Base-by-base conservation (phyloP, 176 grass and related monocot genomes). In the Carex parvula region DNA sequence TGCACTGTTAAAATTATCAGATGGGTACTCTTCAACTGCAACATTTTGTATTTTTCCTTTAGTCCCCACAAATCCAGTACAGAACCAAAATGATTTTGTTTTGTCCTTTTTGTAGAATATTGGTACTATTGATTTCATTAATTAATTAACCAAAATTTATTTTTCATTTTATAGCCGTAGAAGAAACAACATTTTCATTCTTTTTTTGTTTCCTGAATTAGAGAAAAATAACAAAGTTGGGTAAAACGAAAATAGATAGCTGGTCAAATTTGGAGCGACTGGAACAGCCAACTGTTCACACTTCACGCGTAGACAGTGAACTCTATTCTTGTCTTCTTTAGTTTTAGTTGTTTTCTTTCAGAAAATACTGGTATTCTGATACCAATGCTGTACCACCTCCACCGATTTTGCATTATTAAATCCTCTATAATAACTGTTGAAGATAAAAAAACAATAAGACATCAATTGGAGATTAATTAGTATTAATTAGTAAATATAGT, bases 1-100 rank as follows among this genome's bases (percentile, higher is more conserved):
- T 63, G 26, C 57, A 8, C 72, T n/a, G n/a, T n/a, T 42, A 14
- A 83, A 83, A 83, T 29, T 68, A 52, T 35, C 13, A 68, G 80
- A 83, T 67, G 39, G 80, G 3, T 16, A 68, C 80, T 65, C 80
- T 67, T 83, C 80, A 83, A 83, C 80, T 4, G 39, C 80, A 68
- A 8, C 60, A 83, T 65, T 54, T 54, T 66, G 11, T 17, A 15
- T 77, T 77, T 53, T 30, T 5, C 14, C 44, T 39, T 10, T n/a
- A 50, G 79, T 66, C 60, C 60, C 80, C 80, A 83, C 80, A 83
- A 48, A 26, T 64, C 58, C 79, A 81, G 14, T 44, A 68, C 21
- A 67, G 20, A 30, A 67, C 60, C 3, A 46, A 26, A 33, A 54
- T 64, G 29, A 15, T 39, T 59, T 39, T 21, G 6, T 20, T 15